Conservation (phyloP, 352 stramenopile genomes). For the Blastocystis sp. region DNA sequence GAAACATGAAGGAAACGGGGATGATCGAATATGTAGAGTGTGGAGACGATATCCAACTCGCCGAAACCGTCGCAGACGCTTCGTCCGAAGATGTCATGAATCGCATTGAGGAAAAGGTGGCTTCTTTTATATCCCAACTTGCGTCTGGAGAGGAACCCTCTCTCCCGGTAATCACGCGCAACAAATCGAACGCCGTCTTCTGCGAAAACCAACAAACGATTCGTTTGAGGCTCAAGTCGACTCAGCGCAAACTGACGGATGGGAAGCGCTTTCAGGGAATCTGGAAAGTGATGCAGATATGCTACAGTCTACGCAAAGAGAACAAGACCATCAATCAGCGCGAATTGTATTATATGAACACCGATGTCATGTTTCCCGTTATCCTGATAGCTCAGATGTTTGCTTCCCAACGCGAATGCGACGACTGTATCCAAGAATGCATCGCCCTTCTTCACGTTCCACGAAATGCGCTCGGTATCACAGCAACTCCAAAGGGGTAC, state of each 20-base stretch:
- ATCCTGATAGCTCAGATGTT: conserved; percentile 7
- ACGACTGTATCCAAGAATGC: conserved; percentile 42
- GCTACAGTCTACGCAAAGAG: neutral
- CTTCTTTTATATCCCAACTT: neutral
- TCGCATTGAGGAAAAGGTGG: neutral
- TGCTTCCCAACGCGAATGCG: conserved; percentile 10
- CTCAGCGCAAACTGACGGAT: neutral
- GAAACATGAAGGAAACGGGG: neutral
- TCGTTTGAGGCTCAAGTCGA: neutral
- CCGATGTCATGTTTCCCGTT: neutral
- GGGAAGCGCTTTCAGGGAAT: conserved; percentile 23
- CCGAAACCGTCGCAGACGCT: neutral
- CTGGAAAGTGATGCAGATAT: conserved; percentile 22
- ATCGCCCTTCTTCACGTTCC: conserved; percentile 32
- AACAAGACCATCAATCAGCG: conserved; percentile 15
- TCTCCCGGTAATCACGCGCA: neutral
- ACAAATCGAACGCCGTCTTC: neutral
- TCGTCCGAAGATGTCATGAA: neutral
- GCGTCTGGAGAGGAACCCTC: neutral
- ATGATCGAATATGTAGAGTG: neutral
- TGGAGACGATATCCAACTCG: neutral
- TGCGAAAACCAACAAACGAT: conserved; percentile 2
- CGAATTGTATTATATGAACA: conserved; percentile 42
- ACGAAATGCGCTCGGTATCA: conserved; percentile 25
- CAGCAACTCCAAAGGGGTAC: conserved; percentile 37